Conservation (phyloP, 2,329 filamentous ascomycete species). For the Westerdykella aurantiaca region DNA sequence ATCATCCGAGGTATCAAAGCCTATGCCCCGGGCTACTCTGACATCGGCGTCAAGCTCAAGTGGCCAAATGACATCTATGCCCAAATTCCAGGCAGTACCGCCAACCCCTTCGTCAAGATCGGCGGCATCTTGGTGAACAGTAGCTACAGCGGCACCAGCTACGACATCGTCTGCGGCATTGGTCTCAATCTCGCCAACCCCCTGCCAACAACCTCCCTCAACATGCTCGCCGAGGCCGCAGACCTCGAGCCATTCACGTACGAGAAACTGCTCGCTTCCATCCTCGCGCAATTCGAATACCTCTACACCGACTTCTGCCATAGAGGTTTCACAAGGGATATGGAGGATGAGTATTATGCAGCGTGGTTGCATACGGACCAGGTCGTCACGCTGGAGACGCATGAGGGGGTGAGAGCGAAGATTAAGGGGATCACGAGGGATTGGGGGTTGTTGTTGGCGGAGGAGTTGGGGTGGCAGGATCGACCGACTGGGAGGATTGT, state of each 20-base stretch:
- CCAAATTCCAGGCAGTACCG: constrained; percentile 45
- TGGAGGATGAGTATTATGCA: constrained; percentile 60
- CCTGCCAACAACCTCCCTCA: constrained; percentile 80
- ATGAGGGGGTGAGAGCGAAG: constrained; percentile 66
- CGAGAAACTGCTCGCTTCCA: constrained; percentile 75
- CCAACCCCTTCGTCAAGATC: constrained; percentile 70
- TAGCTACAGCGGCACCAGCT: constrained; percentile 67
- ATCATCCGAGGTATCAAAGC: constrained; percentile 75
- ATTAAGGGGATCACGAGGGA: constrained; percentile 87
- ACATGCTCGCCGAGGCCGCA: constrained; percentile 54
- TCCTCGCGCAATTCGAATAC: constrained; percentile 71
- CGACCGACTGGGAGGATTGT: constrained; percentile 70
- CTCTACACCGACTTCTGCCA: constrained; percentile 70
- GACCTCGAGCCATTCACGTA: constrained; percentile 55
- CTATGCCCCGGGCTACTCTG: constrained; percentile 70
- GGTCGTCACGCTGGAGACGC: constrained; percentile 69
- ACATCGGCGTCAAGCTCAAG: constrained; percentile 78
- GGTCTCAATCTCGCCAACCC: constrained; percentile 82
- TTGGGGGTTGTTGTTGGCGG: constrained; percentile 79
- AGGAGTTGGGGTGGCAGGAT: constrained; percentile 72
- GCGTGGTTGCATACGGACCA: constrained; percentile 72
- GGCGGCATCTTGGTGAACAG: constrained; percentile 90
- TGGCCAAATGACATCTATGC: constrained; percentile 89
- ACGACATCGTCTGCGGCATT: constrained; percentile 75
- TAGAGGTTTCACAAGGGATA: constrained; percentile 64